phyloP scores from a whole-genome alignment of 2,329 filamentous ascomycete genomes.

The Scopulariopsis brevicaulis region DNA sequence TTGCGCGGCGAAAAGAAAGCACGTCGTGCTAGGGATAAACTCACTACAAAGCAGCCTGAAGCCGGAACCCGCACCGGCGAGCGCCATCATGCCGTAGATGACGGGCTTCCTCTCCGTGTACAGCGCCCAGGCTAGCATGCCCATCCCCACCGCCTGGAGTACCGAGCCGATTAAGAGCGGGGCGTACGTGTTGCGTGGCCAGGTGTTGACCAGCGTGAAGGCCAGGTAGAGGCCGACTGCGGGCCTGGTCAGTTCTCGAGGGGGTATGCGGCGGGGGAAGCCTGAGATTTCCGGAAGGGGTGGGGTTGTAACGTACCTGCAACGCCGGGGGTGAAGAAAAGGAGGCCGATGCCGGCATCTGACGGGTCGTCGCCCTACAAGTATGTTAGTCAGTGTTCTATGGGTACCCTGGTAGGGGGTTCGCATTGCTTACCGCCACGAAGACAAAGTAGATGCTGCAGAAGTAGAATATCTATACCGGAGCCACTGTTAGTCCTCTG shows the following conservation, averaged over 20 bases:
- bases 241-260: conserved; percentile 11
- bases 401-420: not conserved
- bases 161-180: conserved; percentile 45
- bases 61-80: conserved; percentile 52
- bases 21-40: not conserved
- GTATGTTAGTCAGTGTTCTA: not conserved
- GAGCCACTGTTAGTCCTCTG: conserved; percentile 19
- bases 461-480: conserved; percentile 43
- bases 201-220: conserved; percentile 47
- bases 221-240: conserved; percentile 41
- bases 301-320: conserved; percentile 15
- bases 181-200: conserved; percentile 49
- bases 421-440: conserved; percentile 25
- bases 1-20: not conserved
- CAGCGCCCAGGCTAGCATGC: conserved; percentile 44
- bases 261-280: not conserved
- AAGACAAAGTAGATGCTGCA: conserved; percentile 57
- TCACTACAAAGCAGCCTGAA: conserved; percentile 49
- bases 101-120: conserved; percentile 31
- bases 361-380: conserved; percentile 30
- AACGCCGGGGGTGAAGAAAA: conserved; percentile 55
- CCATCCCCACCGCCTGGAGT: conserved; percentile 46
- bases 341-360: conserved; percentile 41
- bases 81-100: conserved; percentile 55
- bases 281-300: not conserved